These are phyloP conservation scores for Oryza glaberrima DNA, from an alignment of 176 grass and related monocot genomes.

Conservation along the genomic window DNA sequence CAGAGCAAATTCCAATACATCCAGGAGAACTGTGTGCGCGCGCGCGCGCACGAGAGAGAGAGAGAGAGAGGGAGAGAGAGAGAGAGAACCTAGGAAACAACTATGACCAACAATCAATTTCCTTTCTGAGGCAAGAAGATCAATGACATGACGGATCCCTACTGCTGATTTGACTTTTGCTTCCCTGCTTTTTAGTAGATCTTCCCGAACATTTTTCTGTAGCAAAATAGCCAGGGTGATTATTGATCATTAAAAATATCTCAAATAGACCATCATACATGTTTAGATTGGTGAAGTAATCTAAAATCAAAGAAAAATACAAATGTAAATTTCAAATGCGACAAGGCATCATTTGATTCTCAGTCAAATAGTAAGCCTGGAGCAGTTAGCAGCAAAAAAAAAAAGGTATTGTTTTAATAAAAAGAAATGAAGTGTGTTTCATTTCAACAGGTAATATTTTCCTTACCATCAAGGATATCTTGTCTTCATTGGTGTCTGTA, in stretches of 20 bases:
- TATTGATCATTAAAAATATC: conserved; percentile 27
- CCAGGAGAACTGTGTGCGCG: background rate
- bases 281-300: conserved; percentile 26
- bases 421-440: conserved; percentile 11
- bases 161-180: conserved; percentile 66
- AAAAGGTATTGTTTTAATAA: background rate
- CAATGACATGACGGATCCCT: conserved; percentile 88
- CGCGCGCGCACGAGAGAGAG: background rate
- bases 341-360: background rate
- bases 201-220: conserved; percentile 79
- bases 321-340: conserved; percentile 1
- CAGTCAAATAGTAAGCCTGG: conserved; percentile 20
- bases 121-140: conserved; percentile 84
- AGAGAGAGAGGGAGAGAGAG: conserved; percentile 21
- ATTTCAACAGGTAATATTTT: conserved; percentile 17
- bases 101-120: conserved; percentile 95
- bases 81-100: conserved; percentile 79
- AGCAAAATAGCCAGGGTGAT: conserved; percentile 30
- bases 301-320: conserved; percentile 18
- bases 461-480: conserved; percentile 67
- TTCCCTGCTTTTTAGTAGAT: conserved; percentile 64
- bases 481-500: conserved; percentile 65
- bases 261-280: conserved; percentile 14
- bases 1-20: background rate
- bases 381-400: background rate